A percentile compares a stretch with the other conserved stretches of the same genome.
Evolutionary conservation across 305 asterid genomes (phyloP).

Genomic region (Fraxinus xanthoxyloides): DNA sequence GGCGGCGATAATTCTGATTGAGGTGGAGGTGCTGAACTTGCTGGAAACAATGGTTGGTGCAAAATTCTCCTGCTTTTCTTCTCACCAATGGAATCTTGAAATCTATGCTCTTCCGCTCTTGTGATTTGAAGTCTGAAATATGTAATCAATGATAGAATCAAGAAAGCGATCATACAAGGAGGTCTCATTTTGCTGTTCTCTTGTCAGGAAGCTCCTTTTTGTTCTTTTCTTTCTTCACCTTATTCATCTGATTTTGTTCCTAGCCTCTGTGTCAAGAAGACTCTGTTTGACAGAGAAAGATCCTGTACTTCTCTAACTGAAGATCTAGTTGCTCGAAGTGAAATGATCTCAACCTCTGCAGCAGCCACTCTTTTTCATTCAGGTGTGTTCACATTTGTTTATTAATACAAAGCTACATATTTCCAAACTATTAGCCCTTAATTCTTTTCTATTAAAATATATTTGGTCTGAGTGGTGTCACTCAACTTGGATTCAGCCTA

Average conservation of each 20-base stretch:
- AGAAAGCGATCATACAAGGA: constrained; percentile 19
- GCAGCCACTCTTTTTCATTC: neutral
- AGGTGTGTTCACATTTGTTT: neutral
- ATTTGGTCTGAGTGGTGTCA: neutral
- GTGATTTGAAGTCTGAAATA: constrained; percentile 17
- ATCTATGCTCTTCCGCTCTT: neutral
- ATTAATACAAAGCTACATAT: neutral
- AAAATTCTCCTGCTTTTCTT: constrained; percentile 37
- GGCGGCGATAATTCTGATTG: constrained; percentile 21
- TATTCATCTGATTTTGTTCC: constrained; percentile 29
- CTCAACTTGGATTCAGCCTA: neutral
- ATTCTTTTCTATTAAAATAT: neutral
- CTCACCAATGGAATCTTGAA: constrained; percentile 25
- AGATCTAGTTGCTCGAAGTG: neutral
- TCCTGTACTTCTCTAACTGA: neutral
- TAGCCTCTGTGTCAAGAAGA: neutral
- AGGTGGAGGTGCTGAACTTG: constrained; percentile 36
- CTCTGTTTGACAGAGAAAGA: neutral
- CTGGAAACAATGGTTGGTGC: constrained; percentile 48
- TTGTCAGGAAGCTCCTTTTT: constrained; percentile 1
- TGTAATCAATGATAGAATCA: constrained; percentile 19
- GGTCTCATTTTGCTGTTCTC: constrained; percentile 35
- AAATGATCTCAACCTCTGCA: neutral
- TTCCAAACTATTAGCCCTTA: neutral
- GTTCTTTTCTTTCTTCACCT: constrained; percentile 18